Evolutionary conservation across 768 basidiomycete species (phyloP), one percentile per base, ranked within the genome.

Genomic region (Scleroderma citrinum): DNA sequence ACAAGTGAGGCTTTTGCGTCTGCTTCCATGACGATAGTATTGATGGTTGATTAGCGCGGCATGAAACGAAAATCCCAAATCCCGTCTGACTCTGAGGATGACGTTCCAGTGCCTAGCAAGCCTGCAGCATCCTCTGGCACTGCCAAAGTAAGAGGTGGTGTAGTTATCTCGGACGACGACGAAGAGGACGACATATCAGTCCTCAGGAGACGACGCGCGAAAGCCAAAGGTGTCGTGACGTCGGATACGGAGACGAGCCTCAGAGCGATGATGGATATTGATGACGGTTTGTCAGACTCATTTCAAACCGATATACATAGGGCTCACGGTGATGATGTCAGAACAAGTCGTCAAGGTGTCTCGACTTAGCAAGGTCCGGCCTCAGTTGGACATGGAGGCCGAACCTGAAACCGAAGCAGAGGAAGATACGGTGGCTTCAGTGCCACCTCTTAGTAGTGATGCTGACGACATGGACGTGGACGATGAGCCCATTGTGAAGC

Each of bases 211-310:
- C 61, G 31, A 56, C 66, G 59, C 36, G 63, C 38, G 37, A 59
- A 57, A 21, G 61, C 69, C 44, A 73, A 71, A 58, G 56, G 67
- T 39, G 60, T 50, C 52, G 45, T 63, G 64, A 71, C 55, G 62
- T 71, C 70, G 8, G 76, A 81, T 49, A 69, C 72, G 14, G 77
- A 68, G 55, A 61, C 49, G 53, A 76, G 75, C 38, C 43, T 76
- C 42, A 63, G 63, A n/a, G 83, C 77, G 10, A 76, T 87, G 71
- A 87, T 87, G 85, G 86, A 89, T 44, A 75, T 87, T 47, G 85
- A 87, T 48, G 87, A 88, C 57, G 80, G 87, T 84, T 52, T 14
- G 69, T 58, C 39, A 67, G 71, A 12, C 59, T 58, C 7, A 21
- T 8, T 21, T 10, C 0, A 8, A 8, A 13, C 11, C 56, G 62